Evolutionary conservation across 495 filamentous ascomycete species (phyloP).

Genomic region (Hyaloscypha hepaticicola): DNA sequence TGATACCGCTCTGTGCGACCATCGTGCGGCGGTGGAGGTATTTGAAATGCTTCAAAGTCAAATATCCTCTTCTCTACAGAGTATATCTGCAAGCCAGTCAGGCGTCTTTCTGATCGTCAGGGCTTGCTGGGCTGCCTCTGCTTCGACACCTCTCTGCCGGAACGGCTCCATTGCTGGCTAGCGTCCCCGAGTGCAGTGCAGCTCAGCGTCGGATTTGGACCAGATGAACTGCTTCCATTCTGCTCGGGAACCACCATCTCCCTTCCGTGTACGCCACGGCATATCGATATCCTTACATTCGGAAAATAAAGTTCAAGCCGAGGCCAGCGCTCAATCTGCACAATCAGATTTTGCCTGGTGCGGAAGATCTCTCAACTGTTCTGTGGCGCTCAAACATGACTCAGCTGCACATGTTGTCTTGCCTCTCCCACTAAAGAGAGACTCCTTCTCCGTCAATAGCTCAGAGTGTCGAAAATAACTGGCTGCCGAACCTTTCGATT

Average conservation of each 20-base stretch:
- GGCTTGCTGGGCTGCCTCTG: neutral
- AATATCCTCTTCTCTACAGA: neutral
- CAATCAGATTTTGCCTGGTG: too few species aligned
- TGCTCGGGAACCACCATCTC: neutral
- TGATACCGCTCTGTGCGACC: neutral
- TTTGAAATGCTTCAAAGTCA: neutral
- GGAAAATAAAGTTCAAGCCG: neutral
- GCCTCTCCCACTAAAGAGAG: neutral
- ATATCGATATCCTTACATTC: neutral
- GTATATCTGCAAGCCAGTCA: neutral
- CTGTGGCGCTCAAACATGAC: slow-evolving; percentile 2
- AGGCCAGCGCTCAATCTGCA: neutral
- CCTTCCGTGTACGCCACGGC: neutral
- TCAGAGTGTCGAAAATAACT: neutral
- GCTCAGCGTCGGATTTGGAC: neutral
- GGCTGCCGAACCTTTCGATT: neutral
- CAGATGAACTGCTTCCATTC: neutral
- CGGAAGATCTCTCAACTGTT: too few species aligned
- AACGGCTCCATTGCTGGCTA: neutral
- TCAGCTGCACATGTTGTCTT: neutral
- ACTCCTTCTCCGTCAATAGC: neutral
- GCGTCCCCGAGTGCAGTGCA: too few species aligned
- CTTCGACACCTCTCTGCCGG: slow-evolving; percentile 1
- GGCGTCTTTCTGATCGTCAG: neutral
- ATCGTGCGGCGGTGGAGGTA: neutral